Conservation (phyloP, 768 basidiomycete genomes). For the Candolleomyces aberdarensis region DNA sequence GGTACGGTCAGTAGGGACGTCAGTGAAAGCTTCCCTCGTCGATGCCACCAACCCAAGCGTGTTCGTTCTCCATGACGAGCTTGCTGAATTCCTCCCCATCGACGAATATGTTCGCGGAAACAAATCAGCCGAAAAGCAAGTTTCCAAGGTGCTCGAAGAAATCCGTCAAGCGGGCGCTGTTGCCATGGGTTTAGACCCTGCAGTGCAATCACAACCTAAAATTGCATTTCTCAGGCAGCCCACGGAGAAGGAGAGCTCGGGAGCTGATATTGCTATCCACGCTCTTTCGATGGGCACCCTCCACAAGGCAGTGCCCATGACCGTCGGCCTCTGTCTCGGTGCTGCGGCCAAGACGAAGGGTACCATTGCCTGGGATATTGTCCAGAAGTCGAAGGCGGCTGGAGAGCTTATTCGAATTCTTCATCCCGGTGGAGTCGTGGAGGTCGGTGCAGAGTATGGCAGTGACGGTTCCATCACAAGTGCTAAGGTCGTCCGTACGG, state of each 20-base stretch:
- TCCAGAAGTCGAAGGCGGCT: constrained; percentile 20
- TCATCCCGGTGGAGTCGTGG: constrained; percentile 67
- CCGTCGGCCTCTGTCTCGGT: constrained; percentile 65
- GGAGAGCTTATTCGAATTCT: constrained; percentile 44
- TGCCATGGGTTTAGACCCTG: constrained; percentile 62
- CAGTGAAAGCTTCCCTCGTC: constrained; percentile 45
- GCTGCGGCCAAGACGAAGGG: constrained; percentile 55
- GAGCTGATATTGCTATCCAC: constrained; percentile 50
- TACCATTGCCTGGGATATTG: constrained; percentile 53
- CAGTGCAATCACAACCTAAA: constrained; percentile 67
- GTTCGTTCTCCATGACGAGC: constrained; percentile 47
- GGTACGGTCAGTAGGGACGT: constrained; percentile 15
- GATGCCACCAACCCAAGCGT: constrained; percentile 78
- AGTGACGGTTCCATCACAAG: constrained; percentile 45
- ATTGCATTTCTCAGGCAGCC: constrained; percentile 53
- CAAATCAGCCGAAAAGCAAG: constrained; percentile 18
- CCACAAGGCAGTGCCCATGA: constrained; percentile 73
- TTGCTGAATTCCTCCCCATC: constrained; percentile 32
- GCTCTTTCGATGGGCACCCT: constrained; percentile 71
- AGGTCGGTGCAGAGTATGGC: constrained; percentile 58
- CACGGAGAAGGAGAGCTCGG: constrained; percentile 11
- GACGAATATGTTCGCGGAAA: constrained; percentile 33
- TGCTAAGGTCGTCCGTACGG: constrained; percentile 67
- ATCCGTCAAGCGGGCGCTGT: constrained; percentile 55
- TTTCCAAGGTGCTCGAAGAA: constrained; percentile 40